These are phyloP conservation scores for Plicaturopsis crispa DNA, from an alignment of 768 basidiomycete genomes.

Conservation along the genomic window DNA sequence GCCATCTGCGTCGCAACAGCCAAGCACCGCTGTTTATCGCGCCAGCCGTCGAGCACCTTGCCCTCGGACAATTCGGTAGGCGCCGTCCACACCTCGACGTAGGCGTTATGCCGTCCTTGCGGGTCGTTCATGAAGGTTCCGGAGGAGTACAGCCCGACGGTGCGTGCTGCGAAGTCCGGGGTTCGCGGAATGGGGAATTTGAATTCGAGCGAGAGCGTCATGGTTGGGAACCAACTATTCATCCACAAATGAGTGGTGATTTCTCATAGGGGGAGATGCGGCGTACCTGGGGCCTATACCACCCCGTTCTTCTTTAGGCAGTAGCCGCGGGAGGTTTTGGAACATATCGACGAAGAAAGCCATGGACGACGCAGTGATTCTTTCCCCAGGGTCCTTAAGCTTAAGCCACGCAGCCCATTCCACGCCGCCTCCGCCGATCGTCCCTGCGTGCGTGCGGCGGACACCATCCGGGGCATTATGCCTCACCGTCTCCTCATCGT, in stretches of 20 bases:
- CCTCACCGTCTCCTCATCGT: conserved; percentile 31
- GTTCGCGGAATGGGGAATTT: conserved; percentile 38
- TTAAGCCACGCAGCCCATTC: conserved; percentile 57
- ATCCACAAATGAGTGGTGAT: background rate
- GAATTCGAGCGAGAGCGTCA: conserved; percentile 56
- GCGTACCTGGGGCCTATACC: conserved; percentile 12
- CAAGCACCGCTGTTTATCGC: conserved; percentile 56
- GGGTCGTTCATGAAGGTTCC: conserved; percentile 47
- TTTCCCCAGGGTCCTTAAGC: conserved; percentile 32
- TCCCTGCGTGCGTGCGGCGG: conserved; percentile 27
- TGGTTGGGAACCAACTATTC: conserved; percentile 55
- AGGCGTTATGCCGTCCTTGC: conserved; percentile 47
- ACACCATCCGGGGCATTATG: conserved; percentile 31
- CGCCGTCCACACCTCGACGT: conserved; percentile 62
- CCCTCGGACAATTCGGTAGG: conserved; percentile 48
- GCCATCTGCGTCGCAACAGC: conserved; percentile 58
- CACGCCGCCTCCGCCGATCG: conserved; percentile 43
- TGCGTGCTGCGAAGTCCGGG: conserved; percentile 14
- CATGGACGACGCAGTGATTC: conserved; percentile 38
- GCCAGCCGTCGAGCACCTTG: conserved; percentile 37
- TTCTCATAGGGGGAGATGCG: background rate
- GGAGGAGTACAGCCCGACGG: conserved; percentile 48
- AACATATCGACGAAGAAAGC: conserved; percentile 54
- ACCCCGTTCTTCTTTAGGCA: conserved; percentile 39
- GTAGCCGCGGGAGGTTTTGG: conserved; percentile 33